Conservation (phyloP, 2,329 filamentous ascomycete genomes). For the Fusarium stilboides region DNA sequence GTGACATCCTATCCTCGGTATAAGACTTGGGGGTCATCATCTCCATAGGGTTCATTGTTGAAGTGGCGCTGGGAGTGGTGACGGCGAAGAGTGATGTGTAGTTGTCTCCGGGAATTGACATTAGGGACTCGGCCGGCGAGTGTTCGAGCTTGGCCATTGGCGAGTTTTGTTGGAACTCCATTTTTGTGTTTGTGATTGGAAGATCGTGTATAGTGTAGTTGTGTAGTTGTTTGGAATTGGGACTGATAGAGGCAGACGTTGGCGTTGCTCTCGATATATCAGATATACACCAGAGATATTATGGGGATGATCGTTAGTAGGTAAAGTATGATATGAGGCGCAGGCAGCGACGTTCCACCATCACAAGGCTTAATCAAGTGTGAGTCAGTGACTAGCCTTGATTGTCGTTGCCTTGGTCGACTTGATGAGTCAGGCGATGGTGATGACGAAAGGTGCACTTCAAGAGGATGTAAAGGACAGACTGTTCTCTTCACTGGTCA, state of each 20-base stretch:
- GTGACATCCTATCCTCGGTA: slow-evolving; percentile 49
- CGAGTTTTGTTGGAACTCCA: slow-evolving; percentile 60
- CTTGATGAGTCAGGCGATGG: slow-evolving; percentile 46
- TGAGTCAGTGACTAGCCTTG: slow-evolving; percentile 45
- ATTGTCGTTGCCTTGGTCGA: slow-evolving; percentile 31
- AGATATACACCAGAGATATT: slow-evolving; percentile 30
- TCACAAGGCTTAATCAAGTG: slow-evolving; percentile 42
- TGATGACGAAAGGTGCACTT: slow-evolving; percentile 32
- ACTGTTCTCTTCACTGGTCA: slow-evolving; percentile 44
- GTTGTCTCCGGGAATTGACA: slow-evolving; percentile 65
- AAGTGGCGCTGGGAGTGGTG: slow-evolving; percentile 51
- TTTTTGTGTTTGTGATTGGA: slow-evolving; percentile 47
- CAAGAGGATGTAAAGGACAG: slow-evolving; percentile 48
- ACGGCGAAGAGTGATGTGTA: slow-evolving; percentile 65
- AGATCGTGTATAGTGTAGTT: not conserved
- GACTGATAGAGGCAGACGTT: slow-evolving; percentile 10
- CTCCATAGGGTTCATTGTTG: slow-evolving; percentile 63
- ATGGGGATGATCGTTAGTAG: slow-evolving; percentile 17
- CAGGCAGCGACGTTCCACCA: slow-evolving; percentile 38
- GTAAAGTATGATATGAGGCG: slow-evolving; percentile 6
- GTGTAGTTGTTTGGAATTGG: not conserved
- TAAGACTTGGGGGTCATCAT: slow-evolving; percentile 65
- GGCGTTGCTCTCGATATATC: slow-evolving; percentile 14
- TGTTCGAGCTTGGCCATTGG: slow-evolving; percentile 67
- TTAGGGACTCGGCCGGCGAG: slow-evolving; percentile 69